A percentile compares a stretch with the other conserved stretches of the same genome.
Conservation (phyloP, 177 flowering plant genomes). For the Tripterygium wilfordii region DNA sequence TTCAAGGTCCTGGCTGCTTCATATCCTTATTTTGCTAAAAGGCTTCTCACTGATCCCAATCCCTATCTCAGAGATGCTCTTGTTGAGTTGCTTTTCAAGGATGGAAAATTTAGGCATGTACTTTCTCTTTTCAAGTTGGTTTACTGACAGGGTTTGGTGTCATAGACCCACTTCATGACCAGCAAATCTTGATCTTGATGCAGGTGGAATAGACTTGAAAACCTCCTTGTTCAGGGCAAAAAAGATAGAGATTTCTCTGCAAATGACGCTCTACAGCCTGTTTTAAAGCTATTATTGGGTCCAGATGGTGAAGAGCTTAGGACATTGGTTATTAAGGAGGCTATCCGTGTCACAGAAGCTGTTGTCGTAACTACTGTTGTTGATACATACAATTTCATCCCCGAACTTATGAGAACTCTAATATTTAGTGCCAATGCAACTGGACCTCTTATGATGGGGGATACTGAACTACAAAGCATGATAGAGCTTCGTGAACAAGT, state of each 20-base stretch:
- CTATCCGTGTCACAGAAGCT: constrained; percentile 87
- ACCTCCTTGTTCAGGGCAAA: constrained; percentile 82
- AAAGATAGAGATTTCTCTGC: constrained; percentile 88
- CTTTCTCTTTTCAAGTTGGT: neutral
- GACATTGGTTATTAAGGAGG: constrained; percentile 69
- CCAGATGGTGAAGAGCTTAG: constrained; percentile 80
- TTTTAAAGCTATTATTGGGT: constrained; percentile 71
- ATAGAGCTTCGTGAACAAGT: constrained; percentile 78
- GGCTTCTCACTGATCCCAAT: constrained; percentile 96
- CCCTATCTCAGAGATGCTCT: constrained; percentile 99
- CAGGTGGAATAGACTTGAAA: constrained; percentile 99
- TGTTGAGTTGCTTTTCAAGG: constrained; percentile 92
- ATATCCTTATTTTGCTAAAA: constrained; percentile 98
- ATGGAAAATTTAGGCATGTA: constrained; percentile 85
- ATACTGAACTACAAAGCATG: constrained; percentile 55
- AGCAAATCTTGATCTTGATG: constrained; percentile 4
- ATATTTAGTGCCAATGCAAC: constrained; percentile 35
- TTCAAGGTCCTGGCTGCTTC: constrained; percentile 98
- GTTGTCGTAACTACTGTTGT: constrained; percentile 46
- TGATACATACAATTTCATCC: constrained; percentile 63
- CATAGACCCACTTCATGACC: neutral
- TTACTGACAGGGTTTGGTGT: neutral
- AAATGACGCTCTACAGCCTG: constrained; percentile 94
- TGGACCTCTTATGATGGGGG: constrained; percentile 41
- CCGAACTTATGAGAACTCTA: constrained; percentile 39